Base-by-base conservation (phyloP, 2,329 filamentous ascomycete genomes). In the Fusarium sp. region DNA sequence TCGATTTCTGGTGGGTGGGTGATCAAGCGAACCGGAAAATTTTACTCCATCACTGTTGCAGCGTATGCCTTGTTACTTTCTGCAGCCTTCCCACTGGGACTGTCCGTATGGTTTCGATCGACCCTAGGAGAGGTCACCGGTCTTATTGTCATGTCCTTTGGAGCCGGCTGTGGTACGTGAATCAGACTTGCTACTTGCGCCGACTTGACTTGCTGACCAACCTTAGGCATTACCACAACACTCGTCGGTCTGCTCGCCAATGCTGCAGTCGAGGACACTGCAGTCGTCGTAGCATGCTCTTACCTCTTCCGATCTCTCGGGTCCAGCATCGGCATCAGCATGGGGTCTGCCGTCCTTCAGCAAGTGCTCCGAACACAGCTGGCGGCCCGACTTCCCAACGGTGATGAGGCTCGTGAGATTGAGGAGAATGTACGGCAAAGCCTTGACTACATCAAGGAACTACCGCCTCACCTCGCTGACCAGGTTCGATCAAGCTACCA, bases 301-400 rank as follows among this genome's bases (percentile, higher is more conserved):
- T 95, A 95, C 79, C 87, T 95, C 24, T 95, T 95, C 83, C 89
- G 92, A 39, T 91, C 90, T 2, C 83, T 95, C 1, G 93, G 92
- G n/a, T 84, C 92, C n/a, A 91, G 91, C 8, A 82, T 94, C 58
- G 92, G 92, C 13, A 84, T 94, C 57, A 91, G 90, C n/a, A 81
- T 93, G 59, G 87, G 87, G 51, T 89, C 91, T 2, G 92, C 91
- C 2, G 85, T 93, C 9, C 86, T 94, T 45, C 93, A 95, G 75
- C 88, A 92, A 74, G 84, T 85, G 4, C 82, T 95, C 20, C 84
- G 91, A 17, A 81, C 80, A 3, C 82, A 86, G 46, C 82, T 95
- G 6, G 81, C 82, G 3, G 73, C 77, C 2, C 82, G 84, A 4
- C 80, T 94, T 46, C 80, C 83, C 6, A 84, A 84, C 53, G 87